Percentiles rank a stretch among this genome's conserved stretches.
These are phyloP conservation scores for Leptographium lundbergii DNA, from an alignment of 2,329 filamentous ascomycete species.

Conservation along the genomic window DNA sequence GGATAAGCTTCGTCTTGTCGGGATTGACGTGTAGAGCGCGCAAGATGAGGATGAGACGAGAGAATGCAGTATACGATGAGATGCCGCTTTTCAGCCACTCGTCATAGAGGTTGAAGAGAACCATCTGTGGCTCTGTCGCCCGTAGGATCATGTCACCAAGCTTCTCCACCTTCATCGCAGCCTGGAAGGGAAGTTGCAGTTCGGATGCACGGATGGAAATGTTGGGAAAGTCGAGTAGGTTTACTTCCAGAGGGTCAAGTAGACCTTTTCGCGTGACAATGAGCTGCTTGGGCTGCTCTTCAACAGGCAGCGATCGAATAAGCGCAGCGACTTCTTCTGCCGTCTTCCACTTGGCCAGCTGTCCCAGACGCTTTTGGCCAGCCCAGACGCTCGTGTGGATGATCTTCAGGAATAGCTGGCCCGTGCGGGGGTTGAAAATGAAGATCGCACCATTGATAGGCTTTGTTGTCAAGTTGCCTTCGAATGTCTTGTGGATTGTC, in stretches of 20 bases:
- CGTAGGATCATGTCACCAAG: slow-evolving; percentile 97
- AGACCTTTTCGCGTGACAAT: slow-evolving; percentile 97
- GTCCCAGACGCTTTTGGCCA: slow-evolving; percentile 95
- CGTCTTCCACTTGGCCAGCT: slow-evolving; percentile 98
- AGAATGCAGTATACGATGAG: slow-evolving; percentile 97
- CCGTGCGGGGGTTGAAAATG: slow-evolving; percentile 98
- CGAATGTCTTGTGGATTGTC: slow-evolving; percentile 98
- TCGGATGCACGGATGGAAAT: slow-evolving; percentile 97
- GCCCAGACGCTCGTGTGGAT: slow-evolving; percentile 99
- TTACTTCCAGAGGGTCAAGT: slow-evolving; percentile 90
- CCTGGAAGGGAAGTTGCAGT: slow-evolving; percentile 94
- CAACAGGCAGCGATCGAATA: slow-evolving; percentile 87
- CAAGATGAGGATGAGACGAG: slow-evolving; percentile 81
- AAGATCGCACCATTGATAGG: slow-evolving; percentile 99
- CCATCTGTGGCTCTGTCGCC: slow-evolving; percentile 99
- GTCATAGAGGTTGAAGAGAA: slow-evolving; percentile 96
- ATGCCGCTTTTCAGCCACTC: slow-evolving; percentile 93
- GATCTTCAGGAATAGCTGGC: slow-evolving; percentile 96
- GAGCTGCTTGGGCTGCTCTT: slow-evolving; percentile 97
- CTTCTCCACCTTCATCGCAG: slow-evolving; percentile 99
- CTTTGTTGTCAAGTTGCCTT: slow-evolving; percentile 97
- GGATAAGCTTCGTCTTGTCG: slow-evolving; percentile 92
- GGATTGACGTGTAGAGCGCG: slow-evolving; percentile 94
- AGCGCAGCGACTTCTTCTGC: slow-evolving; percentile 98
- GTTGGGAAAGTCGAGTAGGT: slow-evolving; percentile 95